Percentiles rank a stretch among this genome's conserved stretches.
phyloP scores from a whole-genome alignment of 768 basidiomycete genomes.

The Porpolomopsis calyptriformis region DNA sequence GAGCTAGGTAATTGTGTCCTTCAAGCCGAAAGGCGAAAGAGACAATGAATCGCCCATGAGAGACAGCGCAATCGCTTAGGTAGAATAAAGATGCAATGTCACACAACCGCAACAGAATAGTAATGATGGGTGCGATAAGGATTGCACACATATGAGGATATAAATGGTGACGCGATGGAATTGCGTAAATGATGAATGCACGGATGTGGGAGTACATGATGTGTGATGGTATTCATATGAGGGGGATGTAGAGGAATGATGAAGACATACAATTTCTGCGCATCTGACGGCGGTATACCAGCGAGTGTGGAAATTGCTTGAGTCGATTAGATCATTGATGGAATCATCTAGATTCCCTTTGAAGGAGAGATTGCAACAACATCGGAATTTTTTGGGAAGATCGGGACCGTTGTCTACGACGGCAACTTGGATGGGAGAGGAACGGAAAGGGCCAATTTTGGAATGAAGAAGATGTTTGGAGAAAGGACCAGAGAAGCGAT shows the following conservation, averaged over 20 bases:
- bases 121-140: too few species aligned
- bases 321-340: constrained; percentile 16
- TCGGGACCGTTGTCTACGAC: constrained; percentile 6
- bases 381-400: constrained; percentile 13
- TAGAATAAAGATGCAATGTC: not conserved
- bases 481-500: constrained; percentile 15
- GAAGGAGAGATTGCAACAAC: constrained; percentile 15
- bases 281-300: constrained; percentile 13
- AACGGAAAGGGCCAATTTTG: constrained; percentile 18
- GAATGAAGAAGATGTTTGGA: constrained; percentile 12
- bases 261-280: constrained; percentile 11
- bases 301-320: constrained; percentile 16
- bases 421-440: constrained; percentile 13
- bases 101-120: not conserved
- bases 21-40: not conserved
- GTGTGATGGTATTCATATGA: too few species aligned
- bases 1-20: not conserved
- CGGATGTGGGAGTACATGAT: too few species aligned
- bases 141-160: too few species aligned
- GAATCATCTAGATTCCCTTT: constrained; percentile 8
- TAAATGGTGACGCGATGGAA: too few species aligned
- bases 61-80: not conserved
- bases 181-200: too few species aligned
- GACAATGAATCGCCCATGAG: not conserved
- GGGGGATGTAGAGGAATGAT: not conserved